A percentile compares a stretch with the other conserved stretches of the same genome.
phyloP scores from a whole-genome alignment of 106 monocot genomes.

The Dactylorhiza incarnata region DNA sequence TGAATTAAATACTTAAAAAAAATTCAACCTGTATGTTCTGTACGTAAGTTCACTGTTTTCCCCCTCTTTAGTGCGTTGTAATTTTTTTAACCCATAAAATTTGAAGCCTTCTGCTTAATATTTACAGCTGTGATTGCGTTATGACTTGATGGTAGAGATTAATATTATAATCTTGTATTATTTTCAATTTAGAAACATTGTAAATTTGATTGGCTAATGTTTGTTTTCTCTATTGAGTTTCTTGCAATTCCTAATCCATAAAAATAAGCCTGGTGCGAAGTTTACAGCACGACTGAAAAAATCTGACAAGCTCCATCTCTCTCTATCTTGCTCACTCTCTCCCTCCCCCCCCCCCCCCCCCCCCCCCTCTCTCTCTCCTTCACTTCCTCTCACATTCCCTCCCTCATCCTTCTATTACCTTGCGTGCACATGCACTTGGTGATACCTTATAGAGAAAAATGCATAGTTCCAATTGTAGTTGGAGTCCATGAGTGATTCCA shows the following conservation, averaged over 20 bases:
- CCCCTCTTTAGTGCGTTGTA: too few relatives aligned
- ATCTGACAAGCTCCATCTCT: neutral
- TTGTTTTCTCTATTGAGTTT: neutral
- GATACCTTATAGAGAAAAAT: neutral
- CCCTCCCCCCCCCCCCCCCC: too few relatives aligned
- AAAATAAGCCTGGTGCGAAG: neutral
- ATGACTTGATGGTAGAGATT: neutral
- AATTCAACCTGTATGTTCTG: too few relatives aligned
- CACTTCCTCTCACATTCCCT: too few relatives aligned
- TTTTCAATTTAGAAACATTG: neutral
- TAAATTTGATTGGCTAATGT: neutral
- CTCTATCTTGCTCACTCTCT: neutral
- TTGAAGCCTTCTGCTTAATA: neutral
- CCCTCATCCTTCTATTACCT: too few relatives aligned
- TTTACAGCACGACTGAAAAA: neutral
- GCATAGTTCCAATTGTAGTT: neutral
- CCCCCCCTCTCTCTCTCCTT: neutral
- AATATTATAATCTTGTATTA: neutral
- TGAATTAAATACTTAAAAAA: too few relatives aligned
- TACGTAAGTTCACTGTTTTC: too few relatives aligned
- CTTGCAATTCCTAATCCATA: neutral
- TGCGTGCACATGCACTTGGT: neutral
- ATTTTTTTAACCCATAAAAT: neutral
- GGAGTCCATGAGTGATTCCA: neutral
- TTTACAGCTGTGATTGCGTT: neutral